Evolutionary conservation across 345 rosid species (phyloP), one percentile per base, ranked within the genome.

Genomic region (Carallia pectinifolia): DNA sequence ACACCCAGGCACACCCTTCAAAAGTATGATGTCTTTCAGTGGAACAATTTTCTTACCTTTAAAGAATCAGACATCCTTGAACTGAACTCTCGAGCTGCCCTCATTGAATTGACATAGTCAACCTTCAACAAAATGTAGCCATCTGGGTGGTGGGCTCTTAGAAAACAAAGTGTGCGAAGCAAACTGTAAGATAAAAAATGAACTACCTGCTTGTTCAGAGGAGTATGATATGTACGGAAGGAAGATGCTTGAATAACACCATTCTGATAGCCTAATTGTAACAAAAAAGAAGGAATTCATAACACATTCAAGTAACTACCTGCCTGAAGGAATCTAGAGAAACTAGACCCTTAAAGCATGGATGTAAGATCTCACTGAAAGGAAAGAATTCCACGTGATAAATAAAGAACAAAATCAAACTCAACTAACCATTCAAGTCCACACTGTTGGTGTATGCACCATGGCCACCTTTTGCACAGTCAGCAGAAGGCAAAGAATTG

Each of bases 401-500:
- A 68, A 29, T 30, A 17, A 70, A 53, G 40, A 68, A 29, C 67
- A 50, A 47, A 62, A 30, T 54, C 48, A 75, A 65, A 66, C 66
- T 52, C 56, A 33, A 73, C 81, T 66, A 72, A 95, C 99, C 99
- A 85, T 75, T 71, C 77, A 92, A 75, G 73, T 92, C 90, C 73
- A 95, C 92, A 80, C 99, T 92, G 83, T 63, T 84, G 40, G 92
- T 84, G 77, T 95, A 92, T 74, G 99, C 99, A 77, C 99, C 98
- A 80, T 85, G 97, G 66, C 99, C 99, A 55, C 96, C 99, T 85
- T 95, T 95, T 29, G 99, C 91, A 86, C 99, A 95, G 72, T 90
- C 97, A 62, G 92, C 91, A 39, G 99, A 95, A 55, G 99, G 99
- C 76, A 95, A 82, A 53, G 98, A 90, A 63, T 74, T 80, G 50